Evolutionary conservation across 225 moss, liverwort and hornwort species (phyloP).

Genomic region (Physcomitrium patens): DNA sequence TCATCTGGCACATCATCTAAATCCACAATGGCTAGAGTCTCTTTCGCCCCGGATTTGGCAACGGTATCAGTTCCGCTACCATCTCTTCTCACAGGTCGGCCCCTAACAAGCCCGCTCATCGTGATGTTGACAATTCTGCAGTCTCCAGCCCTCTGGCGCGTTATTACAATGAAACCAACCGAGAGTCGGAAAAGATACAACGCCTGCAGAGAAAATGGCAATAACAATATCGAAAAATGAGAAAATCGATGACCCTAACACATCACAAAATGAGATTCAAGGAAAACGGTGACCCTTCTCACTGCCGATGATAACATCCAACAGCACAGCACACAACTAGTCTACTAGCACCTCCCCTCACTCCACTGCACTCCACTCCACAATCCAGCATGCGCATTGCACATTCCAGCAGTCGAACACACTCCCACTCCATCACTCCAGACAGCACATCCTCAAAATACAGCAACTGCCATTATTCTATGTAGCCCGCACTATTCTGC

Average conservation of each 20-base stretch:
- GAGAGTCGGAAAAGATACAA: neutral
- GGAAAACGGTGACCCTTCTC: too few species aligned
- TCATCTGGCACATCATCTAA: conserved; percentile 49
- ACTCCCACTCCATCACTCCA: neutral
- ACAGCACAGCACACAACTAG: neutral
- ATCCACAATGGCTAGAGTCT: conserved; percentile 32
- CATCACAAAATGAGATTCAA: neutral
- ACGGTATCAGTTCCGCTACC: neutral
- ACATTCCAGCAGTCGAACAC: neutral
- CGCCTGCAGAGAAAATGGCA: too few species aligned
- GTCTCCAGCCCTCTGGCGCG: neutral
- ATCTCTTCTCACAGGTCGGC: conserved; percentile 50
- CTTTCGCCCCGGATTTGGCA: conserved; percentile 5
- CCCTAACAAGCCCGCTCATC: conserved; percentile 46
- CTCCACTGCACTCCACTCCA: neutral
- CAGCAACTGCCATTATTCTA: too few species aligned
- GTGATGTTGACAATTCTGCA: conserved; percentile 13
- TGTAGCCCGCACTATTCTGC: too few species aligned
- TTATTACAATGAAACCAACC: neutral
- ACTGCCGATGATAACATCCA: neutral
- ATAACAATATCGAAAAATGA: neutral
- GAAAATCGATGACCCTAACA: neutral
- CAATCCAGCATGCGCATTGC: neutral
- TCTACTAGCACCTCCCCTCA: neutral
- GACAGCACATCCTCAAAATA: too few species aligned